Evolutionary conservation across 192 early-diverging fungal genomes (phyloP), one percentile per base, ranked within the genome.

Genomic region (Gryganskiella cystojenkinii): DNA sequence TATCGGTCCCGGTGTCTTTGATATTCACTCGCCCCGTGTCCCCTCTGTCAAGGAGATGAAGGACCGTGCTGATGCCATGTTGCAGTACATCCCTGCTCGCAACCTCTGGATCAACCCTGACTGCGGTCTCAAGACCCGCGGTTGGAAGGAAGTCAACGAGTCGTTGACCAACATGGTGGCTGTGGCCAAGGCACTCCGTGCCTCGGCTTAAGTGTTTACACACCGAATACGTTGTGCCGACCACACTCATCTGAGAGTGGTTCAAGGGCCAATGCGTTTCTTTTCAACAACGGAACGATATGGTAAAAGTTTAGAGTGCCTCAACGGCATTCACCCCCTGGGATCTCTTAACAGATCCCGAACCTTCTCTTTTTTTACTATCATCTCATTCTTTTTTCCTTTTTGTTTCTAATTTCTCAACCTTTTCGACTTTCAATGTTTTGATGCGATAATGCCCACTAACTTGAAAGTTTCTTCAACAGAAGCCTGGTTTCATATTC

Each of bases 11-110:
- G 98, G 98, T 80, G 87, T 98, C 51, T 99, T 95, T 84, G 98
- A 99, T 82, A 98, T 99, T 72, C 98, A 99, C 91, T 96, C 95
- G 70, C 96, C 96, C 46, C 94, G 98, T 85, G 95, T 99, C 20
- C 95, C 97, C 44, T 89, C 92, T 42, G 82, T 83, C 25, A 87
- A 90, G 47, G 98, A 99, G 86, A 97, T 99, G 94, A 85, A 86
- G 50, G 87, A 89, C 25, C 92, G 95, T 61, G 85, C 96, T 49
- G 82, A 84, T 49, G 90, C 89, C 51, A 93, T 98, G 88, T 86
- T 94, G 70, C 43, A 63, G 73, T 95, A 95, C 86, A 83, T 99
- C 27, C 86, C 92, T 27, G 78, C 84, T 27, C 84, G 93, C 43
- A 86, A 93, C 58, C 80, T 98, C 20, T 98, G 97, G 97, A 90